These are phyloP conservation scores for Naganishia antarctica DNA, from an alignment of 768 basidiomycete genomes.

Conservation along the genomic window DNA sequence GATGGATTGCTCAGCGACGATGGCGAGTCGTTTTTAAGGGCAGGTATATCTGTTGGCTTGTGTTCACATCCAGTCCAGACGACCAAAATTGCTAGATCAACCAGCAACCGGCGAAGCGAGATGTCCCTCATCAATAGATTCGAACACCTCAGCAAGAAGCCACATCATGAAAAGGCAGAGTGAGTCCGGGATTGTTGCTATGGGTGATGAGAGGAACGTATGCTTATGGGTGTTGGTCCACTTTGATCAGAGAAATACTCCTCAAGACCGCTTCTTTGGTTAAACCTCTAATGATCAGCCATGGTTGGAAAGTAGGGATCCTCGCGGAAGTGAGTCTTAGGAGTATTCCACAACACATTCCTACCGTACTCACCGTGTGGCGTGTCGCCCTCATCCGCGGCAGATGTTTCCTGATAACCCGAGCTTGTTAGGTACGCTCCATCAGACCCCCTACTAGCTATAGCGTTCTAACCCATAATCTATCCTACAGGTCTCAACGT, in stretches of 20 bases:
- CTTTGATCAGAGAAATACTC: constrained; percentile 33
- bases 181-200: constrained; percentile 20
- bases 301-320: constrained; percentile 60
- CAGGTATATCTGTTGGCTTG: not conserved
- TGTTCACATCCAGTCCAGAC: not conserved
- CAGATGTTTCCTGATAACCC: constrained; percentile 79
- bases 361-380: too few species aligned
- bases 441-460: too few species aligned
- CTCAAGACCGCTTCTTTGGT: constrained; percentile 56
- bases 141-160: constrained; percentile 40
- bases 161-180: constrained; percentile 40
- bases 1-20: not conserved
- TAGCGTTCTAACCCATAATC: too few species aligned
- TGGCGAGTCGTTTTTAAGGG: not conserved
- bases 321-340: constrained; percentile 45
- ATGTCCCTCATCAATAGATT: constrained; percentile 36
- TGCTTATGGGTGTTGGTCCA: too few species aligned
- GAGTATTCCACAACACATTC: too few species aligned
- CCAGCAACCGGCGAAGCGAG: too few species aligned
- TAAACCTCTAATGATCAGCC: constrained; percentile 89
- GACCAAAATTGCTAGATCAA: too few species aligned
- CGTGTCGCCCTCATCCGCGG: too few species aligned
- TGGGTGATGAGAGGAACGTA: not conserved
- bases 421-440: constrained; percentile 67
- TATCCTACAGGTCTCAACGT: constrained; percentile 51